These are phyloP conservation scores for Cladosporium sp. DNA, from an alignment of 2,329 filamentous ascomycete species.

Conservation along the genomic window DNA sequence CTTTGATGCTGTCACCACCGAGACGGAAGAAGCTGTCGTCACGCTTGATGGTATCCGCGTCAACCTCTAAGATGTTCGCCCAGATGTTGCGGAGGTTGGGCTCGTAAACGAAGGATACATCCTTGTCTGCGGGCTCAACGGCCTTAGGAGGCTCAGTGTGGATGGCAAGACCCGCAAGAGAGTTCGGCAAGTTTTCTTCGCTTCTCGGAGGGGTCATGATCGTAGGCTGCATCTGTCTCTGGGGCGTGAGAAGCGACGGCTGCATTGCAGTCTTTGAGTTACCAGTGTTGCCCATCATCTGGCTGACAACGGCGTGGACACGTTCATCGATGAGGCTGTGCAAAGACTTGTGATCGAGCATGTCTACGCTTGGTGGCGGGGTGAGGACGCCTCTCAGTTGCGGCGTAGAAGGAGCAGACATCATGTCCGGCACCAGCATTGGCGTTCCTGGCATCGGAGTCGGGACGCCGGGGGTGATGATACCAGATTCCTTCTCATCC, in stretches of 20 bases:
- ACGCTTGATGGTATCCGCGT: slow-evolving; percentile 9
- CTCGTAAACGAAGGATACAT: background rate
- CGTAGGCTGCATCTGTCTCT: background rate
- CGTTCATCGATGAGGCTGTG: slow-evolving; percentile 9
- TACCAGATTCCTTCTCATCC: slow-evolving; percentile 1
- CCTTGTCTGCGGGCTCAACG: background rate
- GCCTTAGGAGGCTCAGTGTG: background rate
- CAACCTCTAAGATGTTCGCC: slow-evolving; percentile 3
- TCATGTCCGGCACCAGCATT: slow-evolving; percentile 2
- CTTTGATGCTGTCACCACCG: slow-evolving; percentile 40
- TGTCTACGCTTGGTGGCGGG: background rate
- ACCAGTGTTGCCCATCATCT: background rate
- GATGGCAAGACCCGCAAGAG: background rate
- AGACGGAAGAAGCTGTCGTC: slow-evolving; percentile 39
- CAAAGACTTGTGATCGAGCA: background rate
- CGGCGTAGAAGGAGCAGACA: slow-evolving; percentile 1
- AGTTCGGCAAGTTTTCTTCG: slow-evolving; percentile 5
- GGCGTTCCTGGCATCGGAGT: slow-evolving; percentile 1
- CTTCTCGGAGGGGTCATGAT: slow-evolving; percentile 4
- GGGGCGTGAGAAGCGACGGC: background rate
- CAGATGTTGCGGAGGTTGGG: slow-evolving; percentile 11
- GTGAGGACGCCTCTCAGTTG: slow-evolving; percentile 2
- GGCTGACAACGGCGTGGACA: slow-evolving; percentile 7
- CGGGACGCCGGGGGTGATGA: background rate
- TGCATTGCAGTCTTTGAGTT: background rate